These are phyloP conservation scores for Trichophyton equinum DNA, from an alignment of 2,329 filamentous ascomycete species.

Conservation along the genomic window DNA sequence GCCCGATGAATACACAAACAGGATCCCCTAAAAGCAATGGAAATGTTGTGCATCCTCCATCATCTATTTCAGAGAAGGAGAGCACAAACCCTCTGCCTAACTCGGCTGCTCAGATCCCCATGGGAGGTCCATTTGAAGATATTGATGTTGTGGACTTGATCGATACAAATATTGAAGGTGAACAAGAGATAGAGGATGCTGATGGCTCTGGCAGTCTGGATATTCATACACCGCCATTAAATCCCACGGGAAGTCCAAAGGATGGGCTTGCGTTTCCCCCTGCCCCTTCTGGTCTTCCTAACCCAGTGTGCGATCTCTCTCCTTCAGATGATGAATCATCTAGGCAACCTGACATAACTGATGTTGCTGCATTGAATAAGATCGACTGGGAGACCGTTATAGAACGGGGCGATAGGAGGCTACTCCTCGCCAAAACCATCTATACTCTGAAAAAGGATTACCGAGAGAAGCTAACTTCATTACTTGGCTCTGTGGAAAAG, in stretches of 20 bases:
- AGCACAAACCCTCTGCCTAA: not conserved
- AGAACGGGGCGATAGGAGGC: constrained; percentile 26
- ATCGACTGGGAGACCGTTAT: constrained; percentile 28
- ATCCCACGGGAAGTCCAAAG: constrained; percentile 15
- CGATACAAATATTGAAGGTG: constrained; percentile 12
- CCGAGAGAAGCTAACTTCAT: not conserved
- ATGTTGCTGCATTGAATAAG: constrained; percentile 19
- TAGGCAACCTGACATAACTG: constrained; percentile 14
- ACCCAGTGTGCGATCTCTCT: not conserved
- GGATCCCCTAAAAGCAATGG: not conserved
- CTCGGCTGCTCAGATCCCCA: not conserved
- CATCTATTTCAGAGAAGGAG: not conserved
- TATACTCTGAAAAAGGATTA: constrained; percentile 15
- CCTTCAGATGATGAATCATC: not conserved
- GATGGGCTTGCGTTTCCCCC: not conserved
- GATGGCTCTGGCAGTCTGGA: constrained; percentile 15
- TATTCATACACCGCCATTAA: constrained; percentile 27
- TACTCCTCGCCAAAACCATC: constrained; percentile 24
- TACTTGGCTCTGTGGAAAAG: not conserved
- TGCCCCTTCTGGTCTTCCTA: not conserved
- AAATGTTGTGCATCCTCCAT: not conserved
- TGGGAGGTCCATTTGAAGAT: not conserved
- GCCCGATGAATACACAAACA: not conserved
- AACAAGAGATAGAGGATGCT: not conserved
- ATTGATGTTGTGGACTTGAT: constrained; percentile 27